phyloP scores from a whole-genome alignment of 1,284 basidiomycete genomes.

The Porphyrellus sp. region DNA sequence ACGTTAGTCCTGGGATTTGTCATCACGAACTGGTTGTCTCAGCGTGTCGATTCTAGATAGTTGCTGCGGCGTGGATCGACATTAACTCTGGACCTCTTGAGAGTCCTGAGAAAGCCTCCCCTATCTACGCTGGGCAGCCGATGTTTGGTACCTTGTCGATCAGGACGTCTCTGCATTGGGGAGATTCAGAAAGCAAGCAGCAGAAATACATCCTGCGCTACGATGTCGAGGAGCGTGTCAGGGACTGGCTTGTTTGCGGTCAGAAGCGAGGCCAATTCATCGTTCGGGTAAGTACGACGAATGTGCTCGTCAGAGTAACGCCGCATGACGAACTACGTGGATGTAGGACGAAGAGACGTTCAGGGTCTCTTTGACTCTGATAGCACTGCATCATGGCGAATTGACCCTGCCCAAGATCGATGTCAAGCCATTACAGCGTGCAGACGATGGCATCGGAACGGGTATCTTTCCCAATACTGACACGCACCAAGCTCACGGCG shows the following conservation, averaged over 20 bases:
- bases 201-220: slow-evolving; percentile 60
- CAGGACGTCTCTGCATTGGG: slow-evolving; percentile 73
- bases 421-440: slow-evolving; percentile 56
- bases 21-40: slow-evolving; percentile 1
- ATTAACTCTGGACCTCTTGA: slow-evolving; percentile 41
- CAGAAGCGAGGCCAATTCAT: slow-evolving; percentile 74
- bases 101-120: slow-evolving; percentile 32
- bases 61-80: slow-evolving; percentile 62
- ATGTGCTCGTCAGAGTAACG: neutral
- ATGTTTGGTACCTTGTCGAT: slow-evolving; percentile 63
- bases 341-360: slow-evolving; percentile 56
- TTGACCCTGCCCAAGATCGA: slow-evolving; percentile 67
- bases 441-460: slow-evolving; percentile 51
- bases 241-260: slow-evolving; percentile 82
- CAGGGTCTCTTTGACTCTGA: slow-evolving; percentile 61
- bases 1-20: slow-evolving; percentile 46
- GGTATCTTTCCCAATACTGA: slow-evolving; percentile 61
- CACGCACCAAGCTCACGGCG: slow-evolving; percentile 73
- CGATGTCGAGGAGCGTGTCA: slow-evolving; percentile 70
- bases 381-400: slow-evolving; percentile 77
- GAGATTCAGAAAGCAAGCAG: slow-evolving; percentile 42
- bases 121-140: slow-evolving; percentile 77
- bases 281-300: slow-evolving; percentile 49
- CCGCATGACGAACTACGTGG: slow-evolving; percentile 7
- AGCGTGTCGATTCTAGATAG: slow-evolving; percentile 47